Evolutionary conservation across 2,329 filamentous ascomycete species (phyloP), one percentile per base, ranked within the genome.

Genomic region (Fusarium nelsonii): DNA sequence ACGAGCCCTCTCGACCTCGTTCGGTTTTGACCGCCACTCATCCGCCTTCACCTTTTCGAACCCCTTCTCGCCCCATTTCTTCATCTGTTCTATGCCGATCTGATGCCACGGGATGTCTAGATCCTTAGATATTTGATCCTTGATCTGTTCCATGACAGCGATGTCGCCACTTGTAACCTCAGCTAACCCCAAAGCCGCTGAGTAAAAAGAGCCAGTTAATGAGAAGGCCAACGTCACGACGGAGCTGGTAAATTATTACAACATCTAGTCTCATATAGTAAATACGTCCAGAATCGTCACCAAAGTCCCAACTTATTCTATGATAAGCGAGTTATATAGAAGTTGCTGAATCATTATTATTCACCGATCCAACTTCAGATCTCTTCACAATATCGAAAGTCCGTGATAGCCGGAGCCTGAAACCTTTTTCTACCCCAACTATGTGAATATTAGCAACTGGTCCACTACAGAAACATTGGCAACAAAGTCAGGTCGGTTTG

Each of bases 121-220:
- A 4, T 73, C 61, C 40, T 73, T 73, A 0, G 63, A 72, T 0
- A 73, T 46, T 12, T 73, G 63, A 23, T 72, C 69, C 16, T 64
- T 52, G 8, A 72, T 28, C 16, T 57, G 44, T n/a, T 61, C 6
- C 18, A 15, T 32, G 6, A 57, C 39, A 11, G 6, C 4, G 0
- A 1, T 5, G 8, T 16, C 9, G 3, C 23, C 6, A 23, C n/a
- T n/a, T n/a, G 23, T 23, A 23, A 5, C 4, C 23, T 6, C 23
- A 23, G 23, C 23, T 23, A 23, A 23, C 23, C 23, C 4, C 23
- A 23, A 23, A 23, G 23, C 23, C 4, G 23, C 23, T 6, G 23
- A 23, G 23, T 6, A 23, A 23, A 23, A 23, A 6, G 23, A 6
- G 4, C 6, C 3, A 5, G 6, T 23, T 6, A 30, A 2, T 30